Conservation (phyloP, 106 monocot species). For the Amphibolis antarctica region DNA sequence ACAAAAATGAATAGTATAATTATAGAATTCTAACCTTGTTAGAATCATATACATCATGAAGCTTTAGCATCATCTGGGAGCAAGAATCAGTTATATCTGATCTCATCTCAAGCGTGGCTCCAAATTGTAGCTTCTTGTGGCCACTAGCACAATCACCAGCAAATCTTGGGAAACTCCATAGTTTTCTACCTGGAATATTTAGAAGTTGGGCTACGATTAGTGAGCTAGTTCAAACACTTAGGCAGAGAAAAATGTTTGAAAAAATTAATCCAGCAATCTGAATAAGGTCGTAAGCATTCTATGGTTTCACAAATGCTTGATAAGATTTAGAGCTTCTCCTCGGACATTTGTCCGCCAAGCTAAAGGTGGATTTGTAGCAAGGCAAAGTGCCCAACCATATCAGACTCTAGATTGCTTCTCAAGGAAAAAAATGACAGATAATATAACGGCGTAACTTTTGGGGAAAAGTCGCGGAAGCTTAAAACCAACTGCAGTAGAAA, state of each 20-base stretch:
- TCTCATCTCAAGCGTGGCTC: conserved; percentile 14
- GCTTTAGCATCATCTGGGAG: conserved; percentile 32
- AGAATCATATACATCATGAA: conserved; percentile 25
- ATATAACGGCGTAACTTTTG: too few species aligned
- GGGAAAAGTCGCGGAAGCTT: background rate
- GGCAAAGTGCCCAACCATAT: too few species aligned
- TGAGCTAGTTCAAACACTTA: too few species aligned
- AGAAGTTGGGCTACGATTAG: background rate
- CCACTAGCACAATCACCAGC: conserved; percentile 29
- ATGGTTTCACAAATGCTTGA: too few species aligned
- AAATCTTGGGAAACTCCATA: conserved; percentile 29
- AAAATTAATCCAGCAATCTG: too few species aligned
- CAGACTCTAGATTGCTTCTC: too few species aligned
- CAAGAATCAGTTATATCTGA: conserved; percentile 27
- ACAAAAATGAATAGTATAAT: background rate
- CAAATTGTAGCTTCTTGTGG: conserved; percentile 9
- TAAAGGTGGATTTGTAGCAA: too few species aligned
- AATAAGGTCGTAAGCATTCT: too few species aligned
- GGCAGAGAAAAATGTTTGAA: background rate
- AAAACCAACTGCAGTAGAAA: background rate
- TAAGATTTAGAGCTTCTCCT: too few species aligned
- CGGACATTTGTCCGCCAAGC: too few species aligned
- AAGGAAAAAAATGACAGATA: too few species aligned
- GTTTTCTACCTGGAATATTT: conserved; percentile 16
- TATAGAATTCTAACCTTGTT: conserved; percentile 10